Evolutionary conservation across 495 filamentous ascomycete species (phyloP), one percentile per base, ranked within the genome.

Genomic region (Penicillium robsamsonii): DNA sequence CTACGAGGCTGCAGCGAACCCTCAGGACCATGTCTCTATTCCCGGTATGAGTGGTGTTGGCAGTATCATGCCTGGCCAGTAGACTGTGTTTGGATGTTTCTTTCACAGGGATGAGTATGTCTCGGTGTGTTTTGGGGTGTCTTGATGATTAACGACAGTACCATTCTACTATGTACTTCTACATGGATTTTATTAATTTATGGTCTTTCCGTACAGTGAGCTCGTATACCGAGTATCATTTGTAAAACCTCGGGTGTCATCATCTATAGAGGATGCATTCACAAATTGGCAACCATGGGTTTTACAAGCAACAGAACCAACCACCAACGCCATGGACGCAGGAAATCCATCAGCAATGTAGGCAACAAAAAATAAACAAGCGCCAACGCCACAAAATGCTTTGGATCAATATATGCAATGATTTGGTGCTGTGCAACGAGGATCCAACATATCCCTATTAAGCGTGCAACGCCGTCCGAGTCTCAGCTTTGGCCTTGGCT

Each of bases 1-100:
- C 46, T 98, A 97, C 70, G 94, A 98, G 80, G 88, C 90, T 18
- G 92, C 94, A 15, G 87, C 94, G 30, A 96, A 96, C 62, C 93
- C 93, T 15, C 80, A 70, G 52, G 94, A 98, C 74, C 94, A 97
- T 75, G 75, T 78, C 40, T 64, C 77, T 41, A 77, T 81, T 27
- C 74, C 71, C 5, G 79, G 79, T 5, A 70, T 80, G 18, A 75
- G 58, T 41, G 74, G 69, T 9, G 54, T 75, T 38, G 61, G 69
- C 17, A 70, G 67, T 27, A 64, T 75, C 20, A 76, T 75, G 70
- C 73, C 73, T 54, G 76, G 70, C 20, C 70, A 72, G 55, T 77
- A 63, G 27, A 22, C 18, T 46, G 13, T 31, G 22, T 46, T 29
- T 12, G 13, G 29, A 42, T 17, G 40, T 18, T 11, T 41, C n/a